Evolutionary conservation across 2,329 filamentous ascomycete species (phyloP).

Genomic region (Xylariaceae sp.): DNA sequence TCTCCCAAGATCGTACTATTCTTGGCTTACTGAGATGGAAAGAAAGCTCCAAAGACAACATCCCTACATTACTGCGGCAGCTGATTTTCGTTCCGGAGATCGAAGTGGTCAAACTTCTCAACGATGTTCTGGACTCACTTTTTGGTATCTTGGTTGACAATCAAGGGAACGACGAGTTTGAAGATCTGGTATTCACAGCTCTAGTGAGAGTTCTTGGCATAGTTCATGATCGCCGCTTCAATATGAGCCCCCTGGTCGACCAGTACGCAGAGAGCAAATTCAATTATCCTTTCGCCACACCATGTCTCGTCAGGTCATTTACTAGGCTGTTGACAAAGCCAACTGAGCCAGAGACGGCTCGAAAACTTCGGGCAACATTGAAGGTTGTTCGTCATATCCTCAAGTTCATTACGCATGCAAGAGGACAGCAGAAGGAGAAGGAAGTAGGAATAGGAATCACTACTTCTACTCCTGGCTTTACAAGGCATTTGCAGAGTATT

Average conservation of each 20-base stretch:
- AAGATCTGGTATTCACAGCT: constrained; percentile 88
- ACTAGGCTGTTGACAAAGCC: constrained; percentile 79
- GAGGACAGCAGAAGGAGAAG: constrained; percentile 83
- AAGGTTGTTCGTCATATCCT: constrained; percentile 92
- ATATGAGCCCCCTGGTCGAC: constrained; percentile 85
- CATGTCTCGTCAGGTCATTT: constrained; percentile 84
- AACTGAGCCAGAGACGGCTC: constrained; percentile 76
- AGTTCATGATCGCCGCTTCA: constrained; percentile 90
- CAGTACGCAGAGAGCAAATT: constrained; percentile 86
- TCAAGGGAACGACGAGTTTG: constrained; percentile 86
- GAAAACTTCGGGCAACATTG: constrained; percentile 84
- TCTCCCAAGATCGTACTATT: constrained; percentile 87
- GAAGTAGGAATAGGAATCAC: constrained; percentile 85
- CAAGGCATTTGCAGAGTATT: constrained; percentile 76
- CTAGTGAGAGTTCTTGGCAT: constrained; percentile 88
- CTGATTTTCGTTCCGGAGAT: constrained; percentile 95
- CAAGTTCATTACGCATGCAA: constrained; percentile 89
- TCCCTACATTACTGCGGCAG: constrained; percentile 73
- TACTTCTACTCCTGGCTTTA: constrained; percentile 69
- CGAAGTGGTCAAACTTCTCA: constrained; percentile 91
- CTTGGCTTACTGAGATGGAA: constrained; percentile 85
- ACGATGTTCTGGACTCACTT: constrained; percentile 83
- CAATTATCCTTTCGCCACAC: constrained; percentile 88
- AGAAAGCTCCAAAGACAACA: constrained; percentile 66
- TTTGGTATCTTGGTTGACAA: constrained; percentile 91